These are phyloP conservation scores for Blastomyces parvus DNA, from an alignment of 2,329 filamentous ascomycete genomes.

Conservation along the genomic window DNA sequence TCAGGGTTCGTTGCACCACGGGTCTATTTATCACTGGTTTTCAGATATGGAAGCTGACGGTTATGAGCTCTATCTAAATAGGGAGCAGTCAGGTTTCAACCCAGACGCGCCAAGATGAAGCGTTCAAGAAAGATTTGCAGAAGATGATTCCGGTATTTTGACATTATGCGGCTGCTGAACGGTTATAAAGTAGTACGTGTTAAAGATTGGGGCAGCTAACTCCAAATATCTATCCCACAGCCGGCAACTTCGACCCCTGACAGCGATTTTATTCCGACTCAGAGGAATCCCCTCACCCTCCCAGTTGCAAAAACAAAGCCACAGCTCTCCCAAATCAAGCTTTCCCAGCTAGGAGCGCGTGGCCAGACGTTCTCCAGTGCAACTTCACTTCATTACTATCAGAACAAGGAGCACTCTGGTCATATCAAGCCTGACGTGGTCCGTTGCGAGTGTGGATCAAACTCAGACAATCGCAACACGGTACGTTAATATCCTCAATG, in stretches of 20 bases:
- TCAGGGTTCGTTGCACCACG: background rate
- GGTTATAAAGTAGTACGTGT: background rate
- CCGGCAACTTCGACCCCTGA: conserved; percentile 18
- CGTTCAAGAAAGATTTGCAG: conserved; percentile 22
- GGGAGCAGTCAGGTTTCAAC: conserved; percentile 18
- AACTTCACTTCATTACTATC: background rate
- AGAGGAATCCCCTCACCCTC: conserved; percentile 14
- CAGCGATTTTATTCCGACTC: conserved; percentile 24
- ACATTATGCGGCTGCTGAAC: background rate
- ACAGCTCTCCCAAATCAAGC: conserved; percentile 17
- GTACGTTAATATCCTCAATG: conserved; percentile 22
- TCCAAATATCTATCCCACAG: conserved; percentile 14
- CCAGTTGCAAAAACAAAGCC: conserved; percentile 10
- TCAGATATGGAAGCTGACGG: background rate
- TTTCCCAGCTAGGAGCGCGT: conserved; percentile 16
- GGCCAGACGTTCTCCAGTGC: background rate
- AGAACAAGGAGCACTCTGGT: background rate
- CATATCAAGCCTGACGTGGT: conserved; percentile 13
- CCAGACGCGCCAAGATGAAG: conserved; percentile 21
- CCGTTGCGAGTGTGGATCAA: conserved; percentile 35
- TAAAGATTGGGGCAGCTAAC: conserved; percentile 6
- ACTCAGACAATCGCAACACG: conserved; percentile 34
- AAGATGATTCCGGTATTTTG: conserved; percentile 25
- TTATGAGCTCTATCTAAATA: conserved; percentile 1
- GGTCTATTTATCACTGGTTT: background rate